Base-by-base conservation (phyloP, 805 yeast genomes). In the Nakazawaea ishiwadae region DNA sequence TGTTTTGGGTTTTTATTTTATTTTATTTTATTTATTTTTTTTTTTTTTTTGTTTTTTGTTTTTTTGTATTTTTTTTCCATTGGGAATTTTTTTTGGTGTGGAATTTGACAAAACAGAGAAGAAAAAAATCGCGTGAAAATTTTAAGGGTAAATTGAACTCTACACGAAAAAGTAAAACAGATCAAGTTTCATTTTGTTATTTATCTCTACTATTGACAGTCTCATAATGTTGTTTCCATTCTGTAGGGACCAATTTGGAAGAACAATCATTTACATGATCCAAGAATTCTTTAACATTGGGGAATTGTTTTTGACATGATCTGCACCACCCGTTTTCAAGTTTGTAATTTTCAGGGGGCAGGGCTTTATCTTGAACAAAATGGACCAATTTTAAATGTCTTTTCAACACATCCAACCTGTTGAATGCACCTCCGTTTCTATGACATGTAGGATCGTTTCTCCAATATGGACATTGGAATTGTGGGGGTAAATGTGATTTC, bases 401-500 rank as follows among this genome's bases (percentile, higher is more conserved):
- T 49, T 84, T 84, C 48, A 84, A 63, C 23, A 84, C 90, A 53
- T 84, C 93, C 45, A 82, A 60, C 34, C 93, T 66, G 51, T 77
- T 79, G 60, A 84, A 84, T 0, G 86, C 75, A 12, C 91, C 90
- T 16, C 84, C 86, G 48, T 81, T 82, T 42, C 84, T 68, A 57
- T 84, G 93, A 55, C 90, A 84, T 5, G 84, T 74, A 4, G 81
- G 78, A 49, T 79, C 84, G 19, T 70, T 65, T 41, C 69, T 68
- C 84, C 85, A 82, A 60, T 70, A 84, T 3, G 91, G 91, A 54
- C 91, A 84, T 48, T 75, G 81, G 52, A 77, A 77, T 44, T 69
- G 70, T 3, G 90, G 90, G 37, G 74, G 69, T 32, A 71, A 68
- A 53, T 84, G 91, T 3, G 86, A 79, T 47, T 81, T 71, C 15